phyloP scores from a whole-genome alignment of 352 stramenopile genomes.

The Pythium phragmitis region DNA sequence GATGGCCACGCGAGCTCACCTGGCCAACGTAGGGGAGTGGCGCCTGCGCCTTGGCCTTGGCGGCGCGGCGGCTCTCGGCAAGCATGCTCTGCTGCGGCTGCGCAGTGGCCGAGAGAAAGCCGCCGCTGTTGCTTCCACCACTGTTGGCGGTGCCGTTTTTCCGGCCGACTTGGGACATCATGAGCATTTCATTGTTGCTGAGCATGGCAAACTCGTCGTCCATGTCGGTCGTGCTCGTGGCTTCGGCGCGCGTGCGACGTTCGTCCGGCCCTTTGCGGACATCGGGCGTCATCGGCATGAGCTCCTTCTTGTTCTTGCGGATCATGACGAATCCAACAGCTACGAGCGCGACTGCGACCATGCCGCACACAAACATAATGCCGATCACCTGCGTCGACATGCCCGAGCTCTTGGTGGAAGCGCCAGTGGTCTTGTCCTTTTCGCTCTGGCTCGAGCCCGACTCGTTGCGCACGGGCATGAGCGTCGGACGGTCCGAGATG shows the following conservation, averaged over 20 bases:
- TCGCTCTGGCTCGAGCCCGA: conserved; percentile 33
- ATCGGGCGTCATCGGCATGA: neutral
- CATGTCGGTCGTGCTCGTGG: conserved; percentile 31
- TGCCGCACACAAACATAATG: conserved; percentile 68
- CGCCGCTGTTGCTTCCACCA: conserved; percentile 27
- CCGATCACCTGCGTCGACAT: conserved; percentile 64
- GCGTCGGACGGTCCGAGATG: conserved; percentile 37
- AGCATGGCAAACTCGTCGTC: conserved; percentile 83
- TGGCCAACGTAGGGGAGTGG: conserved; percentile 18
- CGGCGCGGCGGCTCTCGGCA: conserved; percentile 37
- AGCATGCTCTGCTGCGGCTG: conserved; percentile 33
- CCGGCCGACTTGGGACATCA: conserved; percentile 36
- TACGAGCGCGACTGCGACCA: conserved; percentile 60
- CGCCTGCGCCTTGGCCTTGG: conserved; percentile 17
- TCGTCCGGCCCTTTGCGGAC: conserved; percentile 23
- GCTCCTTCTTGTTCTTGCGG: conserved; percentile 33
- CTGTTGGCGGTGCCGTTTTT: neutral
- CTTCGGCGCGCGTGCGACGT: conserved; percentile 23
- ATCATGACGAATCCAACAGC: conserved; percentile 68
- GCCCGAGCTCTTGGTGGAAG: conserved; percentile 23
- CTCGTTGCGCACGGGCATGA: conserved; percentile 17
- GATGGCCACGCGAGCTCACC: neutral
- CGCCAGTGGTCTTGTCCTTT: conserved; percentile 22
- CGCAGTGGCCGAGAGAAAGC: conserved; percentile 47
- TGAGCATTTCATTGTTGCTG: conserved; percentile 63